Percentiles rank a stretch among this genome's conserved stretches.
Evolutionary conservation across 108 stramenopile genomes (phyloP).

Genomic region (Cylindrotheca closterium): DNA sequence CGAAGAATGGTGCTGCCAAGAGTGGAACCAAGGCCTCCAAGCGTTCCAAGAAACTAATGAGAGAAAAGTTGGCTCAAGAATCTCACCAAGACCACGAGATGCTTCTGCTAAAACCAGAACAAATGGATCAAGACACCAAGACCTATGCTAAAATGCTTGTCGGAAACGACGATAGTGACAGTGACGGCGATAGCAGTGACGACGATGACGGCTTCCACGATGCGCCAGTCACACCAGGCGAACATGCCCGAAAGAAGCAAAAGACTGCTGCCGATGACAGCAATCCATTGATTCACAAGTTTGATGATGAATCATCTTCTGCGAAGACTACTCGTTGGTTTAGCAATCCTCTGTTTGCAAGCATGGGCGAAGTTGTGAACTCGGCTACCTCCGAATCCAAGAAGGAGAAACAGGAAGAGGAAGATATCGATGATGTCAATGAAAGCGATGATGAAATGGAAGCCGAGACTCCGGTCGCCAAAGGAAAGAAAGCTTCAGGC

Average conservation of each 20-base stretch:
- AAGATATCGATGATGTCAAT: constrained; percentile 47
- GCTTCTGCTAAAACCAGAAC: constrained; percentile 51
- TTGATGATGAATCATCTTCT: constrained; percentile 71
- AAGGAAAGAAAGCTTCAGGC: background rate
- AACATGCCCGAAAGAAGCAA: constrained; percentile 43
- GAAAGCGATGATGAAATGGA: constrained; percentile 35
- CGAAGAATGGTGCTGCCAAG: constrained; percentile 74
- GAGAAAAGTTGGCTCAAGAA: constrained; percentile 78
- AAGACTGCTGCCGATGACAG: constrained; percentile 17
- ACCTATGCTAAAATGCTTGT: constrained; percentile 74
- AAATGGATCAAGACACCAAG: constrained; percentile 62
- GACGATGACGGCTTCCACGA: constrained; percentile 59
- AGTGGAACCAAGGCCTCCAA: constrained; percentile 81
- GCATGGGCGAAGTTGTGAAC: constrained; percentile 63
- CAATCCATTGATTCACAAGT: constrained; percentile 82
- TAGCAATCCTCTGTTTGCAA: constrained; percentile 89
- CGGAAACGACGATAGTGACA: constrained; percentile 59
- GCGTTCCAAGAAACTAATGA: constrained; percentile 74
- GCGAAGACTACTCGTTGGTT: constrained; percentile 92
- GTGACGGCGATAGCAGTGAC: constrained; percentile 40
- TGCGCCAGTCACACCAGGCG: constrained; percentile 53
- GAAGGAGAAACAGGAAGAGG: background rate
- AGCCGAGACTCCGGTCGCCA: background rate
- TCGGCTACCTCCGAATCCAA: constrained; percentile 41
- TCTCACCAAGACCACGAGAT: constrained; percentile 85